A percentile compares a stretch with the other conserved stretches of the same genome.
These are phyloP conservation scores for Globisporangium irregulare DNA, from an alignment of 352 stramenopile species.

Conservation along the genomic window DNA sequence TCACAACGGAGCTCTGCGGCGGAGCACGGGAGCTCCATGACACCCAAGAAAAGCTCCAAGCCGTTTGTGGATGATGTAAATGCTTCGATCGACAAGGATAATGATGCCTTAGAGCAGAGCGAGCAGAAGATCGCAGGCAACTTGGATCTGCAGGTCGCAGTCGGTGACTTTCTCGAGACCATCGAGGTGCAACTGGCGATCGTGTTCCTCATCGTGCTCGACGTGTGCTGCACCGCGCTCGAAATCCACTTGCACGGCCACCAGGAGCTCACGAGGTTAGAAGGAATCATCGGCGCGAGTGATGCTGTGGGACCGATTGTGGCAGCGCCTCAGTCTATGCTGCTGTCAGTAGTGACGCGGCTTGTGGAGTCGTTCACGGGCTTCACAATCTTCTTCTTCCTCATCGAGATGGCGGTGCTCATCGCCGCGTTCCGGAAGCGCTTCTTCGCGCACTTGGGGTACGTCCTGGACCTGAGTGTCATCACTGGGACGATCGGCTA, in stretches of 20 bases:
- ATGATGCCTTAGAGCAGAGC: neutral
- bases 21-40: conserved; percentile 1
- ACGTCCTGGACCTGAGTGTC: conserved; percentile 42
- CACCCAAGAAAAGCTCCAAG: neutral
- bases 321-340: neutral
- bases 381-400: conserved; percentile 61
- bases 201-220: conserved; percentile 46
- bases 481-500: conserved; percentile 28
- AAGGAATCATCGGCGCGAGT: neutral
- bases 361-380: conserved; percentile 52
- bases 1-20: neutral
- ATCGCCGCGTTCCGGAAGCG: conserved; percentile 34
- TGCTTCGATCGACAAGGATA: neutral
- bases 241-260: conserved; percentile 37
- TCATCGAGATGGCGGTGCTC: conserved; percentile 51
- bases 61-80: neutral
- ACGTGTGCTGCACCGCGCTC: conserved; percentile 38
- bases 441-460: conserved; percentile 65
- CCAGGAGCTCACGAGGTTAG: conserved; percentile 24
- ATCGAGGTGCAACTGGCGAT: conserved; percentile 47
- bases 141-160: neutral
- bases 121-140: neutral
- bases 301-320: neutral
- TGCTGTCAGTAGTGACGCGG: conserved; percentile 20
- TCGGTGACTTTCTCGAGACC: conserved; percentile 49